A percentile compares a stretch with the other conserved stretches of the same genome.
These are phyloP conservation scores for Gilbertella persicaria DNA, from an alignment of 371 early-diverging fungal species.

Conservation along the genomic window DNA sequence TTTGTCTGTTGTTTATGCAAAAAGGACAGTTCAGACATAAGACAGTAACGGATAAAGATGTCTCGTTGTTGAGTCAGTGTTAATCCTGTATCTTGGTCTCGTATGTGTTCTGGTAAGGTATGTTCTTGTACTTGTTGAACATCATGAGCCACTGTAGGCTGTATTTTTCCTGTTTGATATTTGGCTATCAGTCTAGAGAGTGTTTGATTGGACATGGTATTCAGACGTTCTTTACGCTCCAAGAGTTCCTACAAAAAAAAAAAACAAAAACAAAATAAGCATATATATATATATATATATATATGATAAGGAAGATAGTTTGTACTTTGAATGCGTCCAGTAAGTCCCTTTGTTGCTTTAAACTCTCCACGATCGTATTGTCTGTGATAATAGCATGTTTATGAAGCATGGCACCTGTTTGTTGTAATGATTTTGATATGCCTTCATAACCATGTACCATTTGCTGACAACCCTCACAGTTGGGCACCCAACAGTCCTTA, in stretches of 20 bases:
- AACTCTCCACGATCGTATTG: constrained; percentile 60
- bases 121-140: constrained; percentile 2
- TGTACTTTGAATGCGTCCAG: constrained; percentile 61
- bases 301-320: constrained; percentile 18
- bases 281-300: constrained; percentile 2
- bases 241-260: constrained; percentile 16
- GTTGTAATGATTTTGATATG: constrained; percentile 50
- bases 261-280: not conserved
- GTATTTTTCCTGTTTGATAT: constrained; percentile 31
- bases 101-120: constrained; percentile 1
- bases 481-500: constrained; percentile 49
- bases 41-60: constrained; percentile 37
- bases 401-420: constrained; percentile 30
- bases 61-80: constrained; percentile 32
- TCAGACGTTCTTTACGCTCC: constrained; percentile 29
- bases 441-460: constrained; percentile 47
- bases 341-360: constrained; percentile 69
- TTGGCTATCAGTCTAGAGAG: constrained; percentile 32
- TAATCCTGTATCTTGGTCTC: constrained; percentile 23
- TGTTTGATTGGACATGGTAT: constrained; percentile 30
- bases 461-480: constrained; percentile 53
- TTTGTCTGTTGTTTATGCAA: constrained; percentile 45
- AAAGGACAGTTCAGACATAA: constrained; percentile 35
- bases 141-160: constrained; percentile 23
- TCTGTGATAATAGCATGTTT: constrained; percentile 21